Base-by-base conservation (phyloP, 2,329 filamentous ascomycete genomes). In the Trichoderma aggressivum region DNA sequence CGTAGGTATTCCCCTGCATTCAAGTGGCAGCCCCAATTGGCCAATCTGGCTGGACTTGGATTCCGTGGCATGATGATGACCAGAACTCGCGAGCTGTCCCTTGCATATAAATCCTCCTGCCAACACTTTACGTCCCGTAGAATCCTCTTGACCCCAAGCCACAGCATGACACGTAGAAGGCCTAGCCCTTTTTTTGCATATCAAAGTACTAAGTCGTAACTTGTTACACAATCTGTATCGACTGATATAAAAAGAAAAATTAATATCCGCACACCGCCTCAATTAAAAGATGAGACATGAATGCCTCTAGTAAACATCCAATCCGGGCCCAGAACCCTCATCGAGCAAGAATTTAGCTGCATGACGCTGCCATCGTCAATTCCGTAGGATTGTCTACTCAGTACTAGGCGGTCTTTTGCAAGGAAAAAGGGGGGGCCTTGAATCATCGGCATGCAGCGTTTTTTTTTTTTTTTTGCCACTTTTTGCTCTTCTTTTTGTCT, bases 21-120 rank as follows among this genome's bases (percentile, higher is more conserved):
- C 14, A n/a, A 34, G n/a, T 53, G n/a, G n/a, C 47, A 24, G 21
- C n/a, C 11, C 28, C 24, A 26, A 34, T 50, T 68, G 65, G n/a
- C 26, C 43, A 18, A 18, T 68, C 55, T 50, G 32, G 65, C 55
- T 50, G 43, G 65, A 60, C 30, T 11, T 39, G 8, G 11, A 18
- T 43, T 24, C 18, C 11, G 10, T 26, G 36, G 50, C 53, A 14
- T 56, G 53, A 21, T 28, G 18, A 26, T 11, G n/a, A 28, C 53
- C 7, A 26, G 18, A 8, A 16, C 28, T 59, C 39, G 8, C 47
- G 21, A 53, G 56, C n/a, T 59, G 56, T n/a, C 66, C 65, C 66
- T 69, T 69, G 56, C 66, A 69, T 69, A 43, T 43, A 43, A 21
- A 30, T 58, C 66, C 56, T 53, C 21, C 28, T 69, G 66, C 56